Evolutionary conservation across 495 filamentous ascomycete genomes (phyloP).

Genomic region (Aspergillus panamensis): DNA sequence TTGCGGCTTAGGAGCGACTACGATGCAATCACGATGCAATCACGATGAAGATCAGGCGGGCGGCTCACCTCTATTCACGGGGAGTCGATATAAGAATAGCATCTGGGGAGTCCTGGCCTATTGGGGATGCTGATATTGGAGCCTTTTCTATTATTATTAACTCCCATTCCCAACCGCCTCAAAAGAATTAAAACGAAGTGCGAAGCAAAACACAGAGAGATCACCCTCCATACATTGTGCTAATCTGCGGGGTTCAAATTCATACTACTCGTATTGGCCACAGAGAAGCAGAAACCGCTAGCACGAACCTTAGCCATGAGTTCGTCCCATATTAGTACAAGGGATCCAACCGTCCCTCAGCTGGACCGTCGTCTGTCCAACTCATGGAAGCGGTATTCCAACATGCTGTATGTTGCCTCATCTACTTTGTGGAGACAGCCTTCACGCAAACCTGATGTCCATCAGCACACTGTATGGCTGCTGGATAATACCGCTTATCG

Average conservation of each 20-base stretch:
- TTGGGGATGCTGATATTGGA: neutral
- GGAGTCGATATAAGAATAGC: constrained; percentile 9
- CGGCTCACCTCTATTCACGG: neutral
- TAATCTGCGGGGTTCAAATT: constrained; percentile 1
- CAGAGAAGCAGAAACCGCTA: neutral
- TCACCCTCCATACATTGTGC: neutral
- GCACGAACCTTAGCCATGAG: constrained; percentile 6
- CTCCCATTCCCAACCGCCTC: neutral
- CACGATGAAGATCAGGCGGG: constrained; percentile 19
- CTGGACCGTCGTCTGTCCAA: constrained; percentile 11
- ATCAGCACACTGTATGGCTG: constrained; percentile 74
- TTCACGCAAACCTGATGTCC: constrained; percentile 37
- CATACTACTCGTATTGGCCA: constrained; percentile 2
- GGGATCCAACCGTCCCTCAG: constrained; percentile 12
- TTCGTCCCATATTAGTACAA: constrained; percentile 8
- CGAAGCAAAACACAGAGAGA: neutral
- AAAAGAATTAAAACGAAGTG: neutral
- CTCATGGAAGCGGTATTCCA: constrained; percentile 30
- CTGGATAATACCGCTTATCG: constrained; percentile 86
- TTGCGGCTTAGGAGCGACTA: constrained; percentile 16
- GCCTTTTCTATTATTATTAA: neutral
- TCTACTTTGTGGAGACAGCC: constrained; percentile 29
- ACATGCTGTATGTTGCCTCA: constrained; percentile 30
- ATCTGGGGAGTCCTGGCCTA: neutral
- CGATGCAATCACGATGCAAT: constrained; percentile 6